These are phyloP conservation scores for Sporothrix inflata DNA, from an alignment of 2,329 filamentous ascomycete genomes.

Conservation along the genomic window DNA sequence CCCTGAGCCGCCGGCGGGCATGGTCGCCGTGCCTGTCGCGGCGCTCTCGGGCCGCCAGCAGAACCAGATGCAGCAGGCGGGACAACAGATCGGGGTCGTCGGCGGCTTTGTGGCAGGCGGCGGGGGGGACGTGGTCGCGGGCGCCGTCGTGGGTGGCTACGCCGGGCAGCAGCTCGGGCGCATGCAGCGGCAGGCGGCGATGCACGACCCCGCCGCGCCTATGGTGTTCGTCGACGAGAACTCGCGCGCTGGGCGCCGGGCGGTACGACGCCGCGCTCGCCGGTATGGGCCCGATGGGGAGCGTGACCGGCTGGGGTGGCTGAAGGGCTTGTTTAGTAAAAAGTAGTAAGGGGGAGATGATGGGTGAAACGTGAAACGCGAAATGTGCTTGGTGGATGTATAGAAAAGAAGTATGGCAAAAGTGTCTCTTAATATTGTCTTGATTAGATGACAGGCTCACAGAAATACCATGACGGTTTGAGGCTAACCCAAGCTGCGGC, in stretches of 20 bases:
- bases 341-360: background rate
- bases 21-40: background rate
- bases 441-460: too few relatives aligned
- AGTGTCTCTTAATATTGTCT: too few relatives aligned
- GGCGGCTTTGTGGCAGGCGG: background rate
- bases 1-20: background rate
- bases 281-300: background rate
- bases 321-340: background rate
- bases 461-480: too few relatives aligned
- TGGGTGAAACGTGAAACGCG: too few relatives aligned
- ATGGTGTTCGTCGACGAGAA: slow-evolving; percentile 19
- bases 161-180: slow-evolving; percentile 10
- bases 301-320: background rate
- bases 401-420: too few relatives aligned
- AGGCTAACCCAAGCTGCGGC: too few relatives aligned
- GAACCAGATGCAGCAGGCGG: background rate
- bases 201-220: slow-evolving; percentile 15
- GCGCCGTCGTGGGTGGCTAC: slow-evolving; percentile 1
- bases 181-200: slow-evolving; percentile 16
- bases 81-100: background rate
- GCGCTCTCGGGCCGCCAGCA: background rate
- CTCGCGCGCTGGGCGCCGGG: slow-evolving; percentile 11
- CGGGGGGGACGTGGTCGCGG: background rate
- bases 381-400: too few relatives aligned
- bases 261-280: background rate